A percentile compares a stretch with the other conserved stretches of the same genome.
Evolutionary conservation across 2,329 filamentous ascomycete species (phyloP).

Genomic region (Sclerotinia borealis): DNA sequence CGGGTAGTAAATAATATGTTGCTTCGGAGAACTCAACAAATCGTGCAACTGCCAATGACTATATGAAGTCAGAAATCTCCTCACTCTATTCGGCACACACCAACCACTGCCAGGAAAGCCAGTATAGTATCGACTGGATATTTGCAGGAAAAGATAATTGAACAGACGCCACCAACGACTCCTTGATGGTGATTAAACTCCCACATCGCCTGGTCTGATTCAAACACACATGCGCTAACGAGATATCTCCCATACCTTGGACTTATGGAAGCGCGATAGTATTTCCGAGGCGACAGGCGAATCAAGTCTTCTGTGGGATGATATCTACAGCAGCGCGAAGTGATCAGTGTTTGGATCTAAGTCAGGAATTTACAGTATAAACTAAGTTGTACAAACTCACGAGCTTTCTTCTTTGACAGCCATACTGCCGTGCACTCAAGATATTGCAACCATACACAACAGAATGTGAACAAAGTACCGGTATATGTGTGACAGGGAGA

Average conservation of each 20-base stretch:
- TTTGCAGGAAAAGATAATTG: background rate
- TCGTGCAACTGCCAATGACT: conserved; percentile 88
- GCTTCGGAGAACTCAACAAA: conserved; percentile 74
- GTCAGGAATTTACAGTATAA: background rate
- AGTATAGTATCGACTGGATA: background rate
- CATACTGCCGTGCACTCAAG: conserved; percentile 38
- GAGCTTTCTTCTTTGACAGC: conserved; percentile 48
- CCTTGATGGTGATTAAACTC: background rate
- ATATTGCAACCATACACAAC: conserved; percentile 11
- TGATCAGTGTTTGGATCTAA: background rate
- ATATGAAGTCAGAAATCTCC: conserved; percentile 8
- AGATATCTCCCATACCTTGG: conserved; percentile 48
- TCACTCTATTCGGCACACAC: background rate
- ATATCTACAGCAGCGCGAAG: conserved; percentile 40
- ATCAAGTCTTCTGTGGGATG: conserved; percentile 62
- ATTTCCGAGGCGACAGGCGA: conserved; percentile 53
- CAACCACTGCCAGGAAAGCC: background rate
- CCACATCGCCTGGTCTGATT: background rate
- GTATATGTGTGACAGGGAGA: background rate
- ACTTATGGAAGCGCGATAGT: conserved; percentile 61
- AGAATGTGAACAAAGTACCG: background rate
- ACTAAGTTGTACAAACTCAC: conserved; percentile 35
- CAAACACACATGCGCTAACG: background rate
- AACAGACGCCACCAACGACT: background rate
- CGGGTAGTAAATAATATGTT: conserved; percentile 79